phyloP scores from a whole-genome alignment of 1,284 basidiomycete genomes.

The Ceraceosorus bombacis region DNA sequence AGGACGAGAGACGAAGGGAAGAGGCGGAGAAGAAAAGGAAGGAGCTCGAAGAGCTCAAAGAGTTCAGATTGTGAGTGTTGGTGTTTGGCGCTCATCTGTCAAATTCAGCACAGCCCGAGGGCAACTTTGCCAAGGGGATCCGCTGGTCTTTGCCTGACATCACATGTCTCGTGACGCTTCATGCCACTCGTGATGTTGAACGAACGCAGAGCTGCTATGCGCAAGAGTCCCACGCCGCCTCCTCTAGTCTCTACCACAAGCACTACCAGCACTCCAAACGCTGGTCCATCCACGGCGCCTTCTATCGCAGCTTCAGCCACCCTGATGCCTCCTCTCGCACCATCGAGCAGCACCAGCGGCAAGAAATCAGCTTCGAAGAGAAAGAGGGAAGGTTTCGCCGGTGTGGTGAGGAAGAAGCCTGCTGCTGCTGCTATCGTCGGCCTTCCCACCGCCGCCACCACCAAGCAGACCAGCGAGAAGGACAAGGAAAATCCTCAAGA shows the following conservation, averaged over 20 bases:
- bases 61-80: constrained; percentile 22
- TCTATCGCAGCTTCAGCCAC: not conserved
- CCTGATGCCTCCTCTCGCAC: not conserved
- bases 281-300: not conserved
- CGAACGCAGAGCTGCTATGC: not conserved
- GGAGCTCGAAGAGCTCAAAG: constrained; percentile 19
- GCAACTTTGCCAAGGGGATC: no score
- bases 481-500: no score
- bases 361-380: not conserved
- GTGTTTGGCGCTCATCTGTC: not conserved
- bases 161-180: no score
- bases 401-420: constrained; percentile 7
- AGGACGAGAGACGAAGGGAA: constrained; percentile 13
- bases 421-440: not conserved
- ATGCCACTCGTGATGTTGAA: no score
- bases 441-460: no score
- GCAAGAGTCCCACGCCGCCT: constrained; percentile 5
- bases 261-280: not conserved
- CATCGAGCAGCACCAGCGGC: not conserved
- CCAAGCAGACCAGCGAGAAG: no score
- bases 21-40: constrained; percentile 14
- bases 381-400: constrained; percentile 9
- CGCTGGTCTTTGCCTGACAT: no score
- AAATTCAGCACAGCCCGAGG: not conserved
- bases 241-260: not conserved